Evolutionary conservation across 2,329 filamentous ascomycete genomes (phyloP).

Genomic region (Cladobotryum mycophilum): DNA sequence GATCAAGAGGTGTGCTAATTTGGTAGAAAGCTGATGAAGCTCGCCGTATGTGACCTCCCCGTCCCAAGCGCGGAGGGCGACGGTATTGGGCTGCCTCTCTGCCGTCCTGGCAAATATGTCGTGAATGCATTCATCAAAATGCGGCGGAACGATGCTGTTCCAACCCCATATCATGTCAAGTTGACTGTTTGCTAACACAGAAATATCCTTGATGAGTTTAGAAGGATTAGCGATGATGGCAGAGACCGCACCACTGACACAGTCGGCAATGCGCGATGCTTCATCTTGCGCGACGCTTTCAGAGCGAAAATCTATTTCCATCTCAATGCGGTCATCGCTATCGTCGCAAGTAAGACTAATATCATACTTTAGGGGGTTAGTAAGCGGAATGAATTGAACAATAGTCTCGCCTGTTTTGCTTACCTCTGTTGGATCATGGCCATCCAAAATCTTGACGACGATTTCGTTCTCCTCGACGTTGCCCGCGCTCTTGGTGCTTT

Average conservation of each 20-base stretch:
- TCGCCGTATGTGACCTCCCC: slow-evolving; percentile 18
- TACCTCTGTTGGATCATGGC: slow-evolving; percentile 1
- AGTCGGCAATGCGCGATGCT: background rate
- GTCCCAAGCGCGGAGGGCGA: slow-evolving; percentile 19
- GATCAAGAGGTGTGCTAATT: slow-evolving; percentile 1
- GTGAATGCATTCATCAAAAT: background rate
- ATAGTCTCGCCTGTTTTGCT: too few relatives aligned
- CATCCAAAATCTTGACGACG: background rate
- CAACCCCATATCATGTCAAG: too few relatives aligned
- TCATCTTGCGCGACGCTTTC: background rate
- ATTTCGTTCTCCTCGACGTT: background rate
- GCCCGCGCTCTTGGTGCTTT: too few relatives aligned
- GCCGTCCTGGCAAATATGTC: background rate
- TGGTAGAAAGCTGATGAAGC: slow-evolving; percentile 10
- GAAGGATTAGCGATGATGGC: background rate
- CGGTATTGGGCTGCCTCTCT: slow-evolving; percentile 1
- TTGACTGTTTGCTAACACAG: too few relatives aligned
- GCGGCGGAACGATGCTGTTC: too few relatives aligned
- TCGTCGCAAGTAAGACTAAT: background rate
- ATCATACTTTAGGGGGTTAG: background rate
- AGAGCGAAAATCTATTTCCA: background rate
- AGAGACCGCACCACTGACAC: background rate
- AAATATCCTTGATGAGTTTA: background rate
- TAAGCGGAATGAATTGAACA: background rate
- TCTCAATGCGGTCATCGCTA: background rate